These are phyloP conservation scores for Noccaea bulbosa DNA, from an alignment of 345 rosid species.

Conservation along the genomic window DNA sequence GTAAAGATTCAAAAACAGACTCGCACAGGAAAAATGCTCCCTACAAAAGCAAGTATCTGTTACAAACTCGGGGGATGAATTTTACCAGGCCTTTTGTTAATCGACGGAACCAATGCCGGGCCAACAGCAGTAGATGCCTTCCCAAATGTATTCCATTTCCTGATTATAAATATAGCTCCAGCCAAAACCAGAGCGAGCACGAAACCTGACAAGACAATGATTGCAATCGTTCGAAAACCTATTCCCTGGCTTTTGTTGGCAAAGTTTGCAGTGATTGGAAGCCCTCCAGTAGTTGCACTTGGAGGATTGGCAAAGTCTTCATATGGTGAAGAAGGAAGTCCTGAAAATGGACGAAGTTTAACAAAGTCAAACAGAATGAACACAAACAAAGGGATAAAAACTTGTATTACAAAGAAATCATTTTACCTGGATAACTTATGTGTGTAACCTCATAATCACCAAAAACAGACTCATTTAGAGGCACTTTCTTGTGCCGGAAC, in stretches of 20 bases:
- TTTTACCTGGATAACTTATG: constrained; percentile 86
- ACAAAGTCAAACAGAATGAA: constrained; percentile 32
- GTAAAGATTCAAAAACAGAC: constrained; percentile 25
- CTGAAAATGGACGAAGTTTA: constrained; percentile 46
- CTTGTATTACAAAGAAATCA: constrained; percentile 31
- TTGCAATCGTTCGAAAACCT: constrained; percentile 68
- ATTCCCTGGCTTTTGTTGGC: constrained; percentile 67
- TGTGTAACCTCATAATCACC: constrained; percentile 79
- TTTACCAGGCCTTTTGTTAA: constrained; percentile 89
- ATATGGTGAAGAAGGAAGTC: constrained; percentile 80
- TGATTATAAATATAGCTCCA: constrained; percentile 66
- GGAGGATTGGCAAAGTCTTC: constrained; percentile 64
- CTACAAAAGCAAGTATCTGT: background rate
- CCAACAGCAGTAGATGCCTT: constrained; percentile 90
- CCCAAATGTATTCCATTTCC: constrained; percentile 81
- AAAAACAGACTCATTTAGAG: constrained; percentile 73
- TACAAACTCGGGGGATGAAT: constrained; percentile 29
- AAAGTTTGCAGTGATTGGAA: constrained; percentile 72
- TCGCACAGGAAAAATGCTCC: constrained; percentile 15
- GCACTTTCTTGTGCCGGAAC: constrained; percentile 73
- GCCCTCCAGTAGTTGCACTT: constrained; percentile 65
- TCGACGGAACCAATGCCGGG: constrained; percentile 66
- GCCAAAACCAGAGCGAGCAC: constrained; percentile 73
- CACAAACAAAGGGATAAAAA: constrained; percentile 19
- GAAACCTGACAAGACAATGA: constrained; percentile 78